Base-by-base conservation (phyloP, 108 stramenopile genomes). In the Phaeodactylum tricornutum region DNA sequence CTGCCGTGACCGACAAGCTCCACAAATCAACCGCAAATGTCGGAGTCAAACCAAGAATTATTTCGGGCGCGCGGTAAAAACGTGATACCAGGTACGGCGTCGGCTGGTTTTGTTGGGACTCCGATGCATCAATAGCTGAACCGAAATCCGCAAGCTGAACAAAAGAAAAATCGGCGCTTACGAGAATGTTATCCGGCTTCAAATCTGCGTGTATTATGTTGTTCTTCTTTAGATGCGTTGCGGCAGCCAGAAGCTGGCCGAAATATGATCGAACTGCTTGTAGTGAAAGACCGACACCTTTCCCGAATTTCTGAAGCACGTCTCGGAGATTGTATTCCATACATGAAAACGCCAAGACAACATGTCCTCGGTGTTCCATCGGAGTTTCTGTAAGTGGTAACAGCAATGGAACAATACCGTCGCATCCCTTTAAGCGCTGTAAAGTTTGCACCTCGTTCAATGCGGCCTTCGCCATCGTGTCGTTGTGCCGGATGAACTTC, bases 101-200 rank as follows among this genome's bases (percentile, higher is more conserved):
- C 2, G 92, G 84, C 43, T 63, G 82, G 75, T 40, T 63, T 47
- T 32, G 34, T 33, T 9, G 37, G 27, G 17, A 40, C 28, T 0
- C 39, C 50, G 21, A 15, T 31, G 72, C 88, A 34, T 81, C 84
- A 33, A 98, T 85, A n/a, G 97, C 97, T 20, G 63, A 66, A 1
- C 92, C 97, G 57, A 99, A 95, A 65, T 99, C 99, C 19, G 86
- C 87, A 4, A 99, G 44, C 49, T 94, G 87, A 15, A 95, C 69
- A 2, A 56, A 67, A 2, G 68, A 64, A 54, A 92, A 90, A 52
- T 94, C 89, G 29, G 63, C 82, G 30, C 59, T 75, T 22, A 96
- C 95, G 0, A 99, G 62, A 28, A 99, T 98, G 57, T 99, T 99
- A 69, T 99, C 97, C 8, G 94, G 96, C 55, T 99, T 99, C 26